Percentiles rank a stretch among this genome's conserved stretches.
Conservation (phyloP, 177 flowering plant genomes). For the Vitis hybrid region DNA sequence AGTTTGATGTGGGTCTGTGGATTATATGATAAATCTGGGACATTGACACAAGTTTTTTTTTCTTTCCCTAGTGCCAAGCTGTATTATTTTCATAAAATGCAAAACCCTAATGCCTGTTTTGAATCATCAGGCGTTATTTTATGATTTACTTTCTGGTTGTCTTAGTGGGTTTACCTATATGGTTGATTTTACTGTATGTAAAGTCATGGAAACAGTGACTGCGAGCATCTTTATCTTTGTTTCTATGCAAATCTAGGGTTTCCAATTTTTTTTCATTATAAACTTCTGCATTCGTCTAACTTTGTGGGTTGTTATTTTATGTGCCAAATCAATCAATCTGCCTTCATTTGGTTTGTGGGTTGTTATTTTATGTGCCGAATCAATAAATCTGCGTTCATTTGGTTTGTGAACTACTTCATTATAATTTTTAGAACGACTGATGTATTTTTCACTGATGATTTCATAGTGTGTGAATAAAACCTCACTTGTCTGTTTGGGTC, state of each 20-base stretch:
- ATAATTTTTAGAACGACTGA: not conserved
- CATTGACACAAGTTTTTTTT: not conserved
- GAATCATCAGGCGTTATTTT: constrained; percentile 8
- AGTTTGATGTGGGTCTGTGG: constrained; percentile 9
- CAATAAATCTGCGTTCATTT: not conserved
- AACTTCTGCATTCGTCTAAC: constrained; percentile 1
- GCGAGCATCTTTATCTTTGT: constrained; percentile 3
- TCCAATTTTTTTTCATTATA: constrained; percentile 1
- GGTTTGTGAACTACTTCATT: not conserved
- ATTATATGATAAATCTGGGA: not conserved
- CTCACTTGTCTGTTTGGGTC: constrained; percentile 2
- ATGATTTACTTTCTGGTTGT: constrained; percentile 13
- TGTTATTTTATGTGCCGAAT: constrained; percentile 31
- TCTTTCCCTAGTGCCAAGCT: not conserved
- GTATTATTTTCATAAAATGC: not conserved
- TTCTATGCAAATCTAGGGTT: constrained; percentile 24
- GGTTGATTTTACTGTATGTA: constrained; percentile 4
- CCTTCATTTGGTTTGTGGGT: not conserved
- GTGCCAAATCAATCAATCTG: constrained; percentile 5
- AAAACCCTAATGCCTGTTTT: constrained; percentile 18
- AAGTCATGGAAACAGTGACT: not conserved
- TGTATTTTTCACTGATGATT: not conserved
- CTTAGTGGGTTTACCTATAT: constrained; percentile 1
- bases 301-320: constrained; percentile 27
- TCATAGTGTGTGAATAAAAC: not conserved